Percentiles rank a stretch among this genome's conserved stretches.
These are phyloP conservation scores for Rhizodiscina lignyota DNA, from an alignment of 495 filamentous ascomycete genomes.

Conservation along the genomic window DNA sequence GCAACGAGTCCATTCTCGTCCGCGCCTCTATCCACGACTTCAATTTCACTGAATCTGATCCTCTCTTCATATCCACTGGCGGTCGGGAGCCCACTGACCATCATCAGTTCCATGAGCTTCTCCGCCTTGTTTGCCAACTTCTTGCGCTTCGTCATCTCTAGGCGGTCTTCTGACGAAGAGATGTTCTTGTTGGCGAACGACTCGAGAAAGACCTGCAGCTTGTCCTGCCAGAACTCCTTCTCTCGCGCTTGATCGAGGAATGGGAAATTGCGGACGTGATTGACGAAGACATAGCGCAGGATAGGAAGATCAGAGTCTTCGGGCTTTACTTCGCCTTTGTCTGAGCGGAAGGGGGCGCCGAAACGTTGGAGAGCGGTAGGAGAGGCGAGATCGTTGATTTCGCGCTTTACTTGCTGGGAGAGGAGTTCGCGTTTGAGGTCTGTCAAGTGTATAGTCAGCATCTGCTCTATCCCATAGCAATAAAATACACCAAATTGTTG, in stretches of 20 bases:
- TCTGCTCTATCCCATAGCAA: too few species aligned
- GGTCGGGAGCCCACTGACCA: slow-evolving; percentile 92
- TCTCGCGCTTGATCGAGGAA: slow-evolving; percentile 91
- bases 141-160: slow-evolving; percentile 88
- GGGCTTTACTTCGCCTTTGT: slow-evolving; percentile 81
- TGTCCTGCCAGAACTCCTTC: slow-evolving; percentile 99
- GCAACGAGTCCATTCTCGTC: slow-evolving; percentile 75
- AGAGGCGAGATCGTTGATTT: slow-evolving; percentile 82
- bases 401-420: slow-evolving; percentile 69
- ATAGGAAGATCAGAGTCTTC: slow-evolving; percentile 90
- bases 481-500: slow-evolving; percentile 1
- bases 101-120: slow-evolving; percentile 96
- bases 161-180: slow-evolving; percentile 84
- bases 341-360: slow-evolving; percentile 84
- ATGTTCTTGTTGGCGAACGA: slow-evolving; percentile 97
- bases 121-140: slow-evolving; percentile 85
- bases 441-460: too few species aligned
- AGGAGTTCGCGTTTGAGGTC: slow-evolving; percentile 94
- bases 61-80: slow-evolving; percentile 95
- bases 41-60: slow-evolving; percentile 89
- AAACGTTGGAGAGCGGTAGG: slow-evolving; percentile 90
- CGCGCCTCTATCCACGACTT: slow-evolving; percentile 84
- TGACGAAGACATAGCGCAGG: slow-evolving; percentile 90
- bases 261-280: slow-evolving; percentile 94
- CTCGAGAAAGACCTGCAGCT: slow-evolving; percentile 89